Conservation (phyloP, 202 grass and related monocot species). For the Schoenoplectus tabernaemontani region DNA sequence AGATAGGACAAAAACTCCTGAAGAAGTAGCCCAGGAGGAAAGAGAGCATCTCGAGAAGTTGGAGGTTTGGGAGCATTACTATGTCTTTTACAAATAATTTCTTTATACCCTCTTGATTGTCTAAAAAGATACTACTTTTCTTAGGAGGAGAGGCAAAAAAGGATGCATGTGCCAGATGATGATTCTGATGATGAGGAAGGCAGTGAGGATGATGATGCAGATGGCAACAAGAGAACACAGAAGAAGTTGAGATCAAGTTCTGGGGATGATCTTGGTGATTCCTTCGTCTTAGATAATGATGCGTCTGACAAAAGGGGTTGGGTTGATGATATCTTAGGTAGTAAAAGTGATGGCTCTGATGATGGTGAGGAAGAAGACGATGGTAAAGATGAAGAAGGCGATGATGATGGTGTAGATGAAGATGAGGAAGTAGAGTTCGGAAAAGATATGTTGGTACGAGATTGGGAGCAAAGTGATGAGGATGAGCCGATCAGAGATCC, state of each 20-base stretch:
- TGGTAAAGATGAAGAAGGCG: slow-evolving; percentile 28
- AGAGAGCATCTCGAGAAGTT: slow-evolving; percentile 75
- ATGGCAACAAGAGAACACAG: slow-evolving; percentile 8
- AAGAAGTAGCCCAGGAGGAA: slow-evolving; percentile 90
- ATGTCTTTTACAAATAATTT: slow-evolving; percentile 8
- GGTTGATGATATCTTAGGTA: slow-evolving; percentile 62
- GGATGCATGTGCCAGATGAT: slow-evolving; percentile 45
- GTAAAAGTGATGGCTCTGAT: slow-evolving; percentile 38
- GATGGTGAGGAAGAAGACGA: slow-evolving; percentile 49
- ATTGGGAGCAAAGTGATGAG: slow-evolving; percentile 89
- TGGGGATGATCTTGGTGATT: slow-evolving; percentile 93
- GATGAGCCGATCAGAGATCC: slow-evolving; percentile 50
- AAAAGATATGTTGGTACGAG: slow-evolving; percentile 48
- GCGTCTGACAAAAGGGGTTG: slow-evolving; percentile 40
- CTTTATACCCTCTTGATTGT: background rate
- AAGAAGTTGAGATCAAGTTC: slow-evolving; percentile 63
- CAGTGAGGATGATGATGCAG: slow-evolving; percentile 31
- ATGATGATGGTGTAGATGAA: background rate
- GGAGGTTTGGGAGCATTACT: slow-evolving; percentile 52
- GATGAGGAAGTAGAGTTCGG: slow-evolving; percentile 36
- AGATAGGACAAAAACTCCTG: slow-evolving; percentile 82
- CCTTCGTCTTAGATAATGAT: slow-evolving; percentile 43
- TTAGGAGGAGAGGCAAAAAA: slow-evolving; percentile 72
- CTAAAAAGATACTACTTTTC: background rate
- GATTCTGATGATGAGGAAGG: slow-evolving; percentile 46